phyloP scores from a whole-genome alignment of 2,329 filamentous ascomycete genomes.

The Scolecobasidium constrictum region DNA sequence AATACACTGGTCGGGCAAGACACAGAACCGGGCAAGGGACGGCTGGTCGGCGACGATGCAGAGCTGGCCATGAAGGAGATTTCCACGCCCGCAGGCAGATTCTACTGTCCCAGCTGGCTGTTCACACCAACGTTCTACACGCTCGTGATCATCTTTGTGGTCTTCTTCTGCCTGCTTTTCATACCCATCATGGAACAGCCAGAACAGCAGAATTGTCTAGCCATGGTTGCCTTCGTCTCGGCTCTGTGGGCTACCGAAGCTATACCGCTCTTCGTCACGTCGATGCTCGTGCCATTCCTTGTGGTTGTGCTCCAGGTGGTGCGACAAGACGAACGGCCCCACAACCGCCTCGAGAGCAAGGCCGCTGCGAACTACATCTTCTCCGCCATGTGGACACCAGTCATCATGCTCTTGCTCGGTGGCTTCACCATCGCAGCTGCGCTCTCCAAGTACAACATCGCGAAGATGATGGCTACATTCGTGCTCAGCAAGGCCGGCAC shows the following conservation, averaged over 20 bases:
- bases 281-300: conserved; percentile 84
- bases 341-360: conserved; percentile 65
- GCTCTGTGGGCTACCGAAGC: conserved; percentile 96
- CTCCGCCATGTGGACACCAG: conserved; percentile 95
- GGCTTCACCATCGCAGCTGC: conserved; percentile 95
- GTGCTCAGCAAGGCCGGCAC: conserved; percentile 95
- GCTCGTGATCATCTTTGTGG: conserved; percentile 55
- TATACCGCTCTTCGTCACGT: conserved; percentile 94
- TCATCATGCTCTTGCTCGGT: conserved; percentile 94
- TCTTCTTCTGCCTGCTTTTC: conserved; percentile 66
- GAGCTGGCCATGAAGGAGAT: conserved; percentile 57
- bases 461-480: conserved; percentile 92
- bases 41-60: conserved; percentile 77
- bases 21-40: conserved; percentile 53
- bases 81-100: conserved; percentile 66
- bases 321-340: conserved; percentile 59
- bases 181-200: conserved; percentile 74
- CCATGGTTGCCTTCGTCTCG: conserved; percentile 87
- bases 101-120: conserved; percentile 70
- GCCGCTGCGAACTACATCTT: conserved; percentile 78
- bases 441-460: conserved; percentile 92
- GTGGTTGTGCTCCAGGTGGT: conserved; percentile 81
- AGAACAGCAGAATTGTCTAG: conserved; percentile 93
- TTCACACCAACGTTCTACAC: conserved; percentile 72
- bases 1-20: conserved; percentile 71